Conservation (phyloP, 306 rosid species). For the Psophocarpus tetragonolobus region DNA sequence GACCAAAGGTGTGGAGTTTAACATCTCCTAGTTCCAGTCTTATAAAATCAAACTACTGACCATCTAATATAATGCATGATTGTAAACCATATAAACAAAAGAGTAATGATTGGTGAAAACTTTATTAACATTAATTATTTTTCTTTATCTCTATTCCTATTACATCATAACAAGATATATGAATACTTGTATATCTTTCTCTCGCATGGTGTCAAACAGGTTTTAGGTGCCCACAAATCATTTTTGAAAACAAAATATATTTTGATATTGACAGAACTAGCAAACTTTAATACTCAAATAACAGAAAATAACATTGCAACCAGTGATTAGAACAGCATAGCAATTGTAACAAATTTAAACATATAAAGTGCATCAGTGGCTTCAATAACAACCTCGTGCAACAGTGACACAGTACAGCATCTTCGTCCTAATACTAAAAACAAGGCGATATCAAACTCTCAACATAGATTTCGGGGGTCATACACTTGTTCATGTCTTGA, state of each 20-base stretch:
- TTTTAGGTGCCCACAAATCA: too few relatives aligned
- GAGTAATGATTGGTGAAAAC: too few relatives aligned
- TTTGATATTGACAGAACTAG: too few relatives aligned
- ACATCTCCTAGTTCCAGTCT: background rate
- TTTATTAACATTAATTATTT: too few relatives aligned
- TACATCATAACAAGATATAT: too few relatives aligned
- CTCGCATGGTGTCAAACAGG: too few relatives aligned
- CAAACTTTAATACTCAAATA: background rate
- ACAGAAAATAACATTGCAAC: background rate
- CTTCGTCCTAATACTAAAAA: background rate
- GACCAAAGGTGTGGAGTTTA: too few relatives aligned
- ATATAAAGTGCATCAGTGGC: background rate
- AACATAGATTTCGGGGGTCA: background rate
- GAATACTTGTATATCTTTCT: too few relatives aligned
- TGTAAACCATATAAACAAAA: too few relatives aligned
- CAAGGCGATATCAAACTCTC: conserved; percentile 49
- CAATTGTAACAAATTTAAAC: background rate
- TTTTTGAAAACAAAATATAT: too few relatives aligned
- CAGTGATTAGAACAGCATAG: background rate
- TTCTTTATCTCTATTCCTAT: too few relatives aligned
- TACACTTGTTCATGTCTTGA: background rate
- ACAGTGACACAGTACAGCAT: background rate
- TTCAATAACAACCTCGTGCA: background rate
- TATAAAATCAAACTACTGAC: background rate
- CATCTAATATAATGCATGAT: background rate